Conservation (phyloP, 805 yeast species). For the Kazachstania psychrophila region DNA sequence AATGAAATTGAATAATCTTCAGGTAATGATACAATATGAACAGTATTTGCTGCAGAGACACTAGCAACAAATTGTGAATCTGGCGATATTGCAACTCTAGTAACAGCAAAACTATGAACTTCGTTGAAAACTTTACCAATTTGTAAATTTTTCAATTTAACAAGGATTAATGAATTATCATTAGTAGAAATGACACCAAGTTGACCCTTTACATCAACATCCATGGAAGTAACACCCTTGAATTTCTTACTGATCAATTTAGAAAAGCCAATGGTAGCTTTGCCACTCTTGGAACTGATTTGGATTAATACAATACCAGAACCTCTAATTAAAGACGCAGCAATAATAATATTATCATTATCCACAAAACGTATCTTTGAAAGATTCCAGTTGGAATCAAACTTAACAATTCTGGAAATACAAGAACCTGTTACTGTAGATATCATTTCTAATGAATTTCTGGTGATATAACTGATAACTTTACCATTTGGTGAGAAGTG, state of each 20-base stretch:
- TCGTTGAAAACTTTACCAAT: slow-evolving; percentile 43
- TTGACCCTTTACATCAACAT: slow-evolving; percentile 29
- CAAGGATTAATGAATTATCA: slow-evolving; percentile 54
- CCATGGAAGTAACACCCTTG: slow-evolving; percentile 51
- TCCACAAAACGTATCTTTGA: slow-evolving; percentile 31
- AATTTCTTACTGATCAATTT: slow-evolving; percentile 30
- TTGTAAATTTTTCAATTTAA: slow-evolving; percentile 44
- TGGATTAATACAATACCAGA: slow-evolving; percentile 34
- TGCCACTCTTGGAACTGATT: slow-evolving; percentile 24
- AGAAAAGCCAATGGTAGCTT: slow-evolving; percentile 17
- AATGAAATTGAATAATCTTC: slow-evolving; percentile 33
- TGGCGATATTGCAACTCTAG: slow-evolving; percentile 59
- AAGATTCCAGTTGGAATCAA: slow-evolving; percentile 23
- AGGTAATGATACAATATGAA: slow-evolving; percentile 58
- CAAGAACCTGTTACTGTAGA: slow-evolving; percentile 35
- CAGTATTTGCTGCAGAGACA: slow-evolving; percentile 68
- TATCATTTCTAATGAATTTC: slow-evolving; percentile 38
- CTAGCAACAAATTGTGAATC: slow-evolving; percentile 59
- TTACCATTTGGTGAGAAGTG: slow-evolving; percentile 59
- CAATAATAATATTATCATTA: slow-evolving; percentile 33
- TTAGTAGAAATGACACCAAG: slow-evolving; percentile 37
- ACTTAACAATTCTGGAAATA: slow-evolving; percentile 27
- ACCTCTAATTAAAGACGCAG: slow-evolving; percentile 35
- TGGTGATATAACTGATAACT: slow-evolving; percentile 53
- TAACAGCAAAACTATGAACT: slow-evolving; percentile 72